These are phyloP conservation scores for Podila epicladia DNA, from an alignment of 192 early-diverging fungal species.

Conservation along the genomic window DNA sequence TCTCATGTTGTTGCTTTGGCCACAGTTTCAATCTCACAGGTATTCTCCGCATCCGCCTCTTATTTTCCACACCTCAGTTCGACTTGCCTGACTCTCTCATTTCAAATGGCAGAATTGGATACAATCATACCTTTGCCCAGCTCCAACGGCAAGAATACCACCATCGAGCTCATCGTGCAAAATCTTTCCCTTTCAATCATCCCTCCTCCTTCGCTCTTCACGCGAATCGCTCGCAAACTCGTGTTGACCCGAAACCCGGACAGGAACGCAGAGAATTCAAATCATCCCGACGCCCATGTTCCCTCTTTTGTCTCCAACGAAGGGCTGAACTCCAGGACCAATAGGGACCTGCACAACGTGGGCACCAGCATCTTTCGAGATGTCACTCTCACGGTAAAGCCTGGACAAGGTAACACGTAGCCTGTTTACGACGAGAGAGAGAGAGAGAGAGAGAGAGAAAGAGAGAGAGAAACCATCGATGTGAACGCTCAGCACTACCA, in stretches of 20 bases:
- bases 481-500: no score
- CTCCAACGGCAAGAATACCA: neutral
- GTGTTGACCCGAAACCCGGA: neutral
- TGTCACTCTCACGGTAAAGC: constrained; percentile 37
- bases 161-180: constrained; percentile 27
- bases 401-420: constrained; percentile 34
- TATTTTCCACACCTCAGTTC: no score
- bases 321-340: neutral
- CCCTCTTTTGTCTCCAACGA: neutral
- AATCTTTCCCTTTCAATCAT: constrained; percentile 48
- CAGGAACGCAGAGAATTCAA: neutral
- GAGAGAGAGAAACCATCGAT: no score
- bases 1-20: no score
- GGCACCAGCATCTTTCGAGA: constrained; percentile 42
- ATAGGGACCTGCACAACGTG: constrained; percentile 30
- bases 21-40: no score
- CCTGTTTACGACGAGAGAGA: no score
- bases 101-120: neutral
- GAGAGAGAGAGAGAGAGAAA: no score
- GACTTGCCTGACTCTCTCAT: no score
- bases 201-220: constrained; percentile 38
- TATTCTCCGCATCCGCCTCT: no score
- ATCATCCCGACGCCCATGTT: neutral
- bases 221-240: constrained; percentile 22
- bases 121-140: neutral